Percentiles rank a stretch among this genome's conserved stretches.
phyloP scores from a whole-genome alignment of 805 yeast species.

The Metschnikowia shivogae region DNA sequence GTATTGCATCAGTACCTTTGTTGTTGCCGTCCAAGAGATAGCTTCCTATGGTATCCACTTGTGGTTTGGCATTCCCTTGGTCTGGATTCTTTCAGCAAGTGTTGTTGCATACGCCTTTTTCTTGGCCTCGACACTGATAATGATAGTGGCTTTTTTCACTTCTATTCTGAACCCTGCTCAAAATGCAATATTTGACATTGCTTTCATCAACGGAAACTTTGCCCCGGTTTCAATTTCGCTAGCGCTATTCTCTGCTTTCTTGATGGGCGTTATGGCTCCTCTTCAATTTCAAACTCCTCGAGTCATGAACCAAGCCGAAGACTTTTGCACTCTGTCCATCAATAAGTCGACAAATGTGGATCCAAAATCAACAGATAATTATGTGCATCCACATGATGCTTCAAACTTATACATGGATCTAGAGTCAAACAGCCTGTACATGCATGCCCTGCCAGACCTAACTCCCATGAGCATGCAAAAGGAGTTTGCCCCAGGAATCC shows the following conservation, averaged over 20 bases:
- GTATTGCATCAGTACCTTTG: neutral
- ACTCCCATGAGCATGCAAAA: constrained; percentile 2
- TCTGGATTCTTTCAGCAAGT: neutral
- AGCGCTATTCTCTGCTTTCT: neutral
- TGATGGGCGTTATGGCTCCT: neutral
- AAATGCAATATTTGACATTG: neutral
- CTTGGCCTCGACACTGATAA: neutral
- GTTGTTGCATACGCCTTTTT: neutral
- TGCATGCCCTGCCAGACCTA: neutral
- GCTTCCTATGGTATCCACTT: neutral
- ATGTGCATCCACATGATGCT: neutral
- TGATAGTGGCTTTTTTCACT: neutral
- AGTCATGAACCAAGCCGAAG: neutral
- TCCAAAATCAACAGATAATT: neutral
- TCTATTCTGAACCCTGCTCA: neutral
- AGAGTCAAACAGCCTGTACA: neutral
- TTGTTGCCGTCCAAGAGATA: neutral
- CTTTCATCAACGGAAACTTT: neutral
- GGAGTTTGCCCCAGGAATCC: neutral
- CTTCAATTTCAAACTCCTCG: neutral
- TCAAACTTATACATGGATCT: too few relatives aligned
- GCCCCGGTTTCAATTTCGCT: neutral
- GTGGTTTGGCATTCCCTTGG: neutral
- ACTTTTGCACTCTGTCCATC: neutral
- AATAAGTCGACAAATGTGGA: neutral